Evolutionary conservation across 2,329 filamentous ascomycete species (phyloP).

Genomic region (Trichoderma sp.): DNA sequence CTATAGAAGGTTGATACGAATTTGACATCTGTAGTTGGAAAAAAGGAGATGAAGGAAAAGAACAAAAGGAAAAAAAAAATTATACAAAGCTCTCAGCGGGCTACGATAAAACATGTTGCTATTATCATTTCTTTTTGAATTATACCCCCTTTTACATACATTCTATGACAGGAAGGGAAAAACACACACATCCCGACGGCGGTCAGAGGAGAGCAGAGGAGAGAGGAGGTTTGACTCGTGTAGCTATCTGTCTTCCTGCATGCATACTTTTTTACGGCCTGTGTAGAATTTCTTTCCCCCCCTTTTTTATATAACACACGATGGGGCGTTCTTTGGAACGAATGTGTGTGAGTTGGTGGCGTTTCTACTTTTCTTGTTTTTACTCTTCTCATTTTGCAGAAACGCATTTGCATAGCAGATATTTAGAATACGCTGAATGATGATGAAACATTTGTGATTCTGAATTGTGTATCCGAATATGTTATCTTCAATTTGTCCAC

Average conservation of each 20-base stretch:
- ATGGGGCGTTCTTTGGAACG: slow-evolving; percentile 13
- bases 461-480: not conserved
- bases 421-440: slow-evolving; percentile 20
- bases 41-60: not conserved
- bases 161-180: not conserved
- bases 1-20: not conserved
- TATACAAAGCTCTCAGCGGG: not conserved
- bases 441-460: slow-evolving; percentile 9
- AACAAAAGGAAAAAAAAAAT: not conserved
- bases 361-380: not conserved
- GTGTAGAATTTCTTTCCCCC: not conserved
- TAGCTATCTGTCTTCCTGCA: not conserved
- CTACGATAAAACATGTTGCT: slow-evolving; percentile 18
- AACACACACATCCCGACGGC: not conserved
- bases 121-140: slow-evolving; percentile 28
- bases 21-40: not conserved
- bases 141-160: slow-evolving; percentile 30
- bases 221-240: not conserved
- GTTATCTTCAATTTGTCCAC: no score
- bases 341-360: slow-evolving; percentile 10
- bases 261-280: not conserved
- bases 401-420: slow-evolving; percentile 20
- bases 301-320: not conserved
- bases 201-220: not conserved
- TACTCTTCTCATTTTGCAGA: not conserved